Evolutionary conservation across 2,329 filamentous ascomycete species (phyloP).

Genomic region (Aspergillus felis): DNA sequence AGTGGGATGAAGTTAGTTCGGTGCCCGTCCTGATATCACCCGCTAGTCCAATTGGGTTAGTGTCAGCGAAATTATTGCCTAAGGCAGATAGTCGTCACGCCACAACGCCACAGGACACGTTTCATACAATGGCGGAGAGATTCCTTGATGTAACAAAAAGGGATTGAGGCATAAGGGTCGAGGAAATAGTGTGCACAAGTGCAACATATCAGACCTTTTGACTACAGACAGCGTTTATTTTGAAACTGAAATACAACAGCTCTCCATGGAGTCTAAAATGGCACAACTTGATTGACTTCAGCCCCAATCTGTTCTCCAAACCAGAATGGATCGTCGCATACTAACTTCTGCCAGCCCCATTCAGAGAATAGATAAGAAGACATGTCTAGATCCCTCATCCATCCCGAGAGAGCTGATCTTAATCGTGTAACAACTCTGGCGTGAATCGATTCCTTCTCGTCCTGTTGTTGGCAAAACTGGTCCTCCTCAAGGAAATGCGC

Average conservation of each 20-base stretch:
- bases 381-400: not conserved
- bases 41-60: conserved; percentile 10
- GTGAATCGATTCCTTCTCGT: not conserved
- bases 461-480: not conserved
- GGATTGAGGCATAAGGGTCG: not conserved
- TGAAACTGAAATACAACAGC: not conserved
- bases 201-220: not conserved
- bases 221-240: not conserved
- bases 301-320: not conserved
- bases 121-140: not conserved
- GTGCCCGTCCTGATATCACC: conserved; percentile 19
- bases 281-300: too few relatives aligned
- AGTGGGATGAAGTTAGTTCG: conserved; percentile 21
- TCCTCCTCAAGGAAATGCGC: not conserved
- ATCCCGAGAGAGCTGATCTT: not conserved
- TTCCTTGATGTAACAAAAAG: not conserved
- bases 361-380: not conserved
- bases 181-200: not conserved
- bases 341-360: not conserved
- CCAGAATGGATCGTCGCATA: not conserved
- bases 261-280: not conserved
- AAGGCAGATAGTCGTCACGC: conserved; percentile 4
- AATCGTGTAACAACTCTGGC: not conserved
- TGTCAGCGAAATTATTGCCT: conserved; percentile 6
- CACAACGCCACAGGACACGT: not conserved